Base-by-base conservation (phyloP, 805 yeast species). In the Clavispora carvajalis region DNA sequence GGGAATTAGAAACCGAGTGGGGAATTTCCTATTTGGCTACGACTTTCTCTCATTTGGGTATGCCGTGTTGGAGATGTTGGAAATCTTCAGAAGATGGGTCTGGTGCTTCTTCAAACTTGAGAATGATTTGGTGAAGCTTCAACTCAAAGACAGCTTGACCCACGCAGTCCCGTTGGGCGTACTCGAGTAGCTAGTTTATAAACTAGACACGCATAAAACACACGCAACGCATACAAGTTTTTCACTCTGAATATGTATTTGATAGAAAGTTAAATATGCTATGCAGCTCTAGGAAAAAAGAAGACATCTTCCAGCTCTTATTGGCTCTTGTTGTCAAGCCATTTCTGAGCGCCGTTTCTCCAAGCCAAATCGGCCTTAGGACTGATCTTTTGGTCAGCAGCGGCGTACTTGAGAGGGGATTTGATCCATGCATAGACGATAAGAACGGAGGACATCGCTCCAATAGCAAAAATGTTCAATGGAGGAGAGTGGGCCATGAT, bases 101-200 rank as follows among this genome's bases (percentile, higher is more conserved):
- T 93, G 99, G 99, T 77, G 89, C 31, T 74, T 86, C 45, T 67
- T 91, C 56, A 82, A 93, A 54, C 64, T 90, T 13, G 98, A 93
- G 50, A 77, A 84, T 22, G 97, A 91, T 56, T 80, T 68, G 58
- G 45, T 58, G 37, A 69, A 67, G 45, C 47, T 64, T 23, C 58
- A 52, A 24, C 38, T 37, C 15, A 44, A 38, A 12, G 57, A 49
- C 25, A 47, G 43, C n/a, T 38, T 45, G 22, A 46, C 49, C 4
- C 37, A 41, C 15, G 49, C 49, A 15, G 26, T 48, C 30, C 52
- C 52, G 12, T 41, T 48, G 34, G 39, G 46, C 19, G 41, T 21
- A 9, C 21, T 41, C 36, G 39, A 22, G 36, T n/a, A 13, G 39
- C 33, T 22, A 3, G 12, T 16, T 21, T 29, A 29, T 21, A 38